These are phyloP conservation scores for Globisporangium viniferum DNA, from an alignment of 352 stramenopile genomes.

Conservation along the genomic window DNA sequence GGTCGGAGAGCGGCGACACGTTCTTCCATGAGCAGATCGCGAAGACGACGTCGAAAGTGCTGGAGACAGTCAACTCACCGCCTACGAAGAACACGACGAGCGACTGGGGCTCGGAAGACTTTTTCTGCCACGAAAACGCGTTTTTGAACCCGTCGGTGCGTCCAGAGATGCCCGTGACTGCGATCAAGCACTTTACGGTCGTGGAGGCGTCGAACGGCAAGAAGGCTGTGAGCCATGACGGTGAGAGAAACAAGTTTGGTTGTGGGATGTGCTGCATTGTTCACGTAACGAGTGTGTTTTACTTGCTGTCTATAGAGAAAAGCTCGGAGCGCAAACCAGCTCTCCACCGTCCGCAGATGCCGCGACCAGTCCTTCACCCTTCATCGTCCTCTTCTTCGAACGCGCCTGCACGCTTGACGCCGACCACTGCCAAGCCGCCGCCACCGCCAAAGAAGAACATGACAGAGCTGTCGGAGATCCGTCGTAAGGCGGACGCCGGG, in stretches of 20 bases:
- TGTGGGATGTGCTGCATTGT: too few species aligned
- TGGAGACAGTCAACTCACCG: constrained; percentile 30
- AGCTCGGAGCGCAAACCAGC: constrained; percentile 34
- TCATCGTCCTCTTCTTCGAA: constrained; percentile 18
- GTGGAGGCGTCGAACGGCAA: constrained; percentile 30
- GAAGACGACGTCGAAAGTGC: constrained; percentile 36
- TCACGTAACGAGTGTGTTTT: too few species aligned
- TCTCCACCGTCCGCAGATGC: constrained; percentile 46
- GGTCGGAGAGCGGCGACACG: constrained; percentile 34
- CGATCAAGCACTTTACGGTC: constrained; percentile 62
- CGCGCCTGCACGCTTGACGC: constrained; percentile 26
- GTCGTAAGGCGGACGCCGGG: constrained; percentile 75
- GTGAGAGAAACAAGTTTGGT: too few species aligned
- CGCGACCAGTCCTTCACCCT: constrained; percentile 23
- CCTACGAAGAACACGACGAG: constrained; percentile 7
- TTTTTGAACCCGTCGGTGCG: constrained; percentile 58
- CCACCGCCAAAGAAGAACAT: constrained; percentile 67
- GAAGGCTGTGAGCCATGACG: constrained; percentile 15
- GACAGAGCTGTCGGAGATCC: constrained; percentile 76
- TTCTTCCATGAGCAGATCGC: constrained; percentile 67
- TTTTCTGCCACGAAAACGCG: constrained; percentile 66
- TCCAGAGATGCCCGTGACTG: constrained; percentile 35
- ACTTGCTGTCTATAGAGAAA: constrained; percentile 1
- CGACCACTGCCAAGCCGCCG: constrained; percentile 24
- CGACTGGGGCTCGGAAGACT: constrained; percentile 39